These are phyloP conservation scores for Trichoderma afroharzianum DNA, from an alignment of 2,329 filamentous ascomycete genomes.

Conservation along the genomic window DNA sequence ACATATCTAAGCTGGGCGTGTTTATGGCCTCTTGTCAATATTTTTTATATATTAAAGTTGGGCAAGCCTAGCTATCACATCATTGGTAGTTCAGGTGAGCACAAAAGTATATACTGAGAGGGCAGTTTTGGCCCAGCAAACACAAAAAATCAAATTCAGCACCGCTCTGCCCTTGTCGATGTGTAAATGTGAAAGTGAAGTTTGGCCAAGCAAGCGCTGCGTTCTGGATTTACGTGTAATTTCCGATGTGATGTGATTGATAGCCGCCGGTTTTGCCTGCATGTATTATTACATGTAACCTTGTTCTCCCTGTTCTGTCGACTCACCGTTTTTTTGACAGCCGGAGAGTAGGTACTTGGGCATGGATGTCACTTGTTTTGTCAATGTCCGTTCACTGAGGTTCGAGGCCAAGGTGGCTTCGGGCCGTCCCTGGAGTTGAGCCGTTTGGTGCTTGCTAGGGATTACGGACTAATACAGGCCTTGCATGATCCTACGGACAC, in stretches of 20 bases:
- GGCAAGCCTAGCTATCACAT: slow-evolving; percentile 23
- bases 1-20: slow-evolving; percentile 28
- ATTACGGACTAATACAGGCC: background rate
- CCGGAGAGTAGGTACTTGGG: background rate
- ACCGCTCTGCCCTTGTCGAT: background rate
- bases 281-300: background rate
- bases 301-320: background rate
- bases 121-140: slow-evolving; percentile 39
- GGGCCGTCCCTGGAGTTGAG: background rate
- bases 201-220: background rate
- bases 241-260: background rate
- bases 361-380: background rate
- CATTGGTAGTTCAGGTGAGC: slow-evolving; percentile 26
- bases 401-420: background rate
- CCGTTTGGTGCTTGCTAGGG: background rate
- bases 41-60: slow-evolving; percentile 21
- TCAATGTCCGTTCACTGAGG: background rate
- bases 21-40: slow-evolving; percentile 38
- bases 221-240: background rate
- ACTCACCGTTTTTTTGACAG: background rate
- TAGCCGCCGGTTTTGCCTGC: background rate
- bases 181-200: background rate
- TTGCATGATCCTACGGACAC: background rate
- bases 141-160: slow-evolving; percentile 14
- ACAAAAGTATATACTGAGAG: slow-evolving; percentile 32